Evolutionary conservation across 202 grass and related monocot species (phyloP).

Genomic region (Setaria italica): DNA sequence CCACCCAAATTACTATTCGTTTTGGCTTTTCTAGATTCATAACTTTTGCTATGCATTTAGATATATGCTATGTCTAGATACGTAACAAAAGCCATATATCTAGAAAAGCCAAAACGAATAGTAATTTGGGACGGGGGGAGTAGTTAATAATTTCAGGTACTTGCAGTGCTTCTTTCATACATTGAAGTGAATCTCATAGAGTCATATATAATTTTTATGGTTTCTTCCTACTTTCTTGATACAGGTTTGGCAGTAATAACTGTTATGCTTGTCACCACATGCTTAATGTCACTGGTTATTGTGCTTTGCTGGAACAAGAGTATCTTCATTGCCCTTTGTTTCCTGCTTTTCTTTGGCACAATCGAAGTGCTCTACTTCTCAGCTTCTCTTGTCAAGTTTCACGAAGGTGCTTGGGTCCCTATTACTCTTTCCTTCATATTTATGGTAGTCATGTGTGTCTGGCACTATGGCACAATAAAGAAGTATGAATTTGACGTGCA

Average conservation of each 20-base stretch:
- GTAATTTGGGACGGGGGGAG: no score
- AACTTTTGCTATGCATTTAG: no score
- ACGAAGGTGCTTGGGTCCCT: conserved; percentile 94
- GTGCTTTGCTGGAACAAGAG: conserved; percentile 93
- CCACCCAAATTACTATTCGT: no score
- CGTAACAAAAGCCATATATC: no score
- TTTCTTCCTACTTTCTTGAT: conserved; percentile 24
- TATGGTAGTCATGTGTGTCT: conserved; percentile 86
- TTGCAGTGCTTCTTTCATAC: conserved; percentile 8
- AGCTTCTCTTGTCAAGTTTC: conserved; percentile 89
- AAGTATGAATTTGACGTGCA: conserved; percentile 95
- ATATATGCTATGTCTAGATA: no score
- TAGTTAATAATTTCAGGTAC: neutral
- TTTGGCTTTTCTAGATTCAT: no score
- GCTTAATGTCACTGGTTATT: conserved; percentile 96
- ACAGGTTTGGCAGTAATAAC: conserved; percentile 93
- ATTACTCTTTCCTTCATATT: conserved; percentile 82
- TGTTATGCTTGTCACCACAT: conserved; percentile 97
- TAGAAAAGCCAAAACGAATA: no score
- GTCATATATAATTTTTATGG: neutral
- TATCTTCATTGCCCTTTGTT: conserved; percentile 69
- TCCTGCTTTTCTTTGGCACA: conserved; percentile 81
- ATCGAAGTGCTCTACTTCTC: conserved; percentile 94
- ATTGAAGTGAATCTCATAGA: neutral
- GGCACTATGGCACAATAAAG: conserved; percentile 95